Percentiles rank a stretch among this genome's conserved stretches.
phyloP scores from a whole-genome alignment of 352 stramenopile genomes.

The Phytophthora meadii region DNA sequence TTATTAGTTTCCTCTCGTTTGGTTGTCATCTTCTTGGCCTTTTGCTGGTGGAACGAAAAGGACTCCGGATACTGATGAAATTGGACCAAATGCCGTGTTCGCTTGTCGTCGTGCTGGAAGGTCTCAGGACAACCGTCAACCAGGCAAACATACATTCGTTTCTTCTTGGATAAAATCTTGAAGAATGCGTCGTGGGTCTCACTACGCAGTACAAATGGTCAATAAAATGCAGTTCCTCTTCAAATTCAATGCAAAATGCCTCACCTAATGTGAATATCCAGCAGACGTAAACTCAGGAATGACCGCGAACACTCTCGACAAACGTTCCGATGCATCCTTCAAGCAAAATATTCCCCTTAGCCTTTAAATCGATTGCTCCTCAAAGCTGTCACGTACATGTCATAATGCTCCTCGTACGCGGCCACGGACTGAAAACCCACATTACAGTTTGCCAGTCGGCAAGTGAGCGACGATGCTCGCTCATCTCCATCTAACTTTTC shows the following conservation, averaged over 20 bases:
- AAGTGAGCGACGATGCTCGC: conserved; percentile 35
- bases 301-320: conserved; percentile 58
- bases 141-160: conserved; percentile 66
- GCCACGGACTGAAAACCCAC: conserved; percentile 50
- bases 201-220: conserved; percentile 24
- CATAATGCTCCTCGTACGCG: conserved; percentile 71
- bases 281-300: conserved; percentile 55
- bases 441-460: conserved; percentile 54
- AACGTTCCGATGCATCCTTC: conserved; percentile 47
- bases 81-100: conserved; percentile 46
- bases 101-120: conserved; percentile 64
- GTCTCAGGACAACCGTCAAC: conserved; percentile 55
- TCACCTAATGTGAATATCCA: conserved; percentile 63
- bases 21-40: conserved; percentile 5
- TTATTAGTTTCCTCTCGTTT: conserved; percentile 4
- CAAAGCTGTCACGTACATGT: conserved; percentile 43
- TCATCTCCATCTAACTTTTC: conserved; percentile 10
- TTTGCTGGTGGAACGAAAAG: conserved; percentile 50
- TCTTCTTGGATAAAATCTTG: conserved; percentile 63
- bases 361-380: background rate
- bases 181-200: conserved; percentile 75
- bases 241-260: background rate
- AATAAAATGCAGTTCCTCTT: background rate
- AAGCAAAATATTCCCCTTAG: background rate
- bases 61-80: conserved; percentile 51